Evolutionary conservation across 2,329 filamentous ascomycete species (phyloP).

Genomic region (Botrytis medusae): DNA sequence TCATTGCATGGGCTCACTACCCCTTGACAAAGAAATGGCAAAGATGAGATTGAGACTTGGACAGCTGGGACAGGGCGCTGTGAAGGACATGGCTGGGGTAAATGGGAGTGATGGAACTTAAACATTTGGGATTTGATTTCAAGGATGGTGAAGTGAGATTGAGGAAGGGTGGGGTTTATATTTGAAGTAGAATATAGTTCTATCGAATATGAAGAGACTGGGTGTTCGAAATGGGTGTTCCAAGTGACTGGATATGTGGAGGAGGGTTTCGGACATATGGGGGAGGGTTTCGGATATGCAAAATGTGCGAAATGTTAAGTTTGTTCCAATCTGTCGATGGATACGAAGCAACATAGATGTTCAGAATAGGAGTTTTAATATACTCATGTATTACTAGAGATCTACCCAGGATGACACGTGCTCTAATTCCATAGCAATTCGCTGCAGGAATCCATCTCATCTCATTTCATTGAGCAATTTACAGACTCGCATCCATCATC

Average conservation of each 20-base stretch:
- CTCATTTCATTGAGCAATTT: background rate
- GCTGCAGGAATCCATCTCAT: background rate
- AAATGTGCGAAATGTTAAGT: background rate
- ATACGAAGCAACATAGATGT: too few relatives aligned
- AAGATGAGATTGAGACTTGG: background rate
- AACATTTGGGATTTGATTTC: background rate
- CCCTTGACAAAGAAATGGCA: background rate
- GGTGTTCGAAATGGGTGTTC: background rate
- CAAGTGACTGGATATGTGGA: too few relatives aligned
- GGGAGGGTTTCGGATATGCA: too few relatives aligned
- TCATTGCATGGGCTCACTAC: constrained; percentile 13
- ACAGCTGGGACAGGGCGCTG: background rate
- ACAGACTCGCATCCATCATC: background rate
- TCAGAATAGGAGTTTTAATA: background rate
- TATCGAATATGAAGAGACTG: background rate
- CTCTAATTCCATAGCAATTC: background rate
- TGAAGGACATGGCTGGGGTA: background rate
- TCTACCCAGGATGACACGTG: background rate
- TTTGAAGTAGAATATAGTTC: background rate
- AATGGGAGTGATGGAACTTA: background rate
- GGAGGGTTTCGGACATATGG: too few relatives aligned
- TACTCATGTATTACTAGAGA: background rate
- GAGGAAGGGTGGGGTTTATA: background rate
- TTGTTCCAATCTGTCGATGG: background rate
- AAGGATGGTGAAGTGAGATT: background rate